Base-by-base conservation (phyloP, 129 eudicot species). In the Tanacetum coccineum region DNA sequence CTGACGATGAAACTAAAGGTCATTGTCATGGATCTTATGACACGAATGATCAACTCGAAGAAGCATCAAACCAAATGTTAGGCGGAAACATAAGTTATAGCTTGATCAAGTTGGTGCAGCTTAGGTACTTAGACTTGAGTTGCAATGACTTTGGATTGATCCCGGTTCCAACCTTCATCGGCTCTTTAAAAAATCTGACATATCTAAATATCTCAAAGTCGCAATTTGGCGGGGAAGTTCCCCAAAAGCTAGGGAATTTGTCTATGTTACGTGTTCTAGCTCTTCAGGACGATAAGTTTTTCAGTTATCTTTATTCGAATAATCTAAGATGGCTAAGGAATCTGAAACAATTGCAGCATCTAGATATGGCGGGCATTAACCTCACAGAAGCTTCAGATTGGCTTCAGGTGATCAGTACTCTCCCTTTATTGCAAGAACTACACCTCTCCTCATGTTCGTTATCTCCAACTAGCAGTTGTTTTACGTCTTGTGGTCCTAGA, bases 151-250 rank as follows among this genome's bases (percentile, higher is more conserved):
- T 66, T 32, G 48, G 25, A 17, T 51, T 14, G 0, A 25, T 3
- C n/a, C 56, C 18, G 1, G 52, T 66, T 30, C 71, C 71, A 10
- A 9, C 71, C 1, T 66, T 28, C 60, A 4, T 66, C 2, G 71
- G 71, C 18, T 66, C 30, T 3, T 48, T 66, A 6, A 9, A 26
- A 12, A 32, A 66, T 66, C 26, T 66, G 18, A 66, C 13, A 9
- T 17, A 66, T 50, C 71, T 66, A 8, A 66, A 66, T 59, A 12
- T 66, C 12, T 66, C 71, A 39, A 26, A 28, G 19, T 66, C 71
- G 12, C 21, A 66, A 50, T 66, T 66, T 26, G n/a, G 59, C 9
- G 71, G 60, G 7, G 60, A 50, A 50, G 51, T 66, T 40, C 71
- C 71, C 1, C 60, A 50, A 10, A 26, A 66, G 36, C 71, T 50